A percentile compares a stretch with the other conserved stretches of the same genome.
Conservation (phyloP, 768 basidiomycete species). For the Trametopsis cervina region DNA sequence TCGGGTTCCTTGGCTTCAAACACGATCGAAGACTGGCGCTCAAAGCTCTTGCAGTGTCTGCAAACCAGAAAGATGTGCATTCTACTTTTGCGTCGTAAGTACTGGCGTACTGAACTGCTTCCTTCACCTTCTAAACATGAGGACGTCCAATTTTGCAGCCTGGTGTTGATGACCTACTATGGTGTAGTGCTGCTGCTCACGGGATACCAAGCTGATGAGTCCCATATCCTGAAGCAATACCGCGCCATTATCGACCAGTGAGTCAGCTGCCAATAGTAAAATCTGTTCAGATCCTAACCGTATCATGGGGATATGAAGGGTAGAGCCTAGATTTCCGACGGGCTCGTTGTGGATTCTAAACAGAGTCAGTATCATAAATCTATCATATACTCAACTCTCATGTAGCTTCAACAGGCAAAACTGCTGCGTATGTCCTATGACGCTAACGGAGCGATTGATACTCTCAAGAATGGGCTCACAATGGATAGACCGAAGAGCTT, state of each 20-base stretch:
- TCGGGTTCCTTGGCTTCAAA: conserved; percentile 73
- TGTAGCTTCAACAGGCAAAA: conserved; percentile 71
- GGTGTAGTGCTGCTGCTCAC: conserved; percentile 63
- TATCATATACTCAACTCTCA: no score
- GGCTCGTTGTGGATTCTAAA: conserved; percentile 74
- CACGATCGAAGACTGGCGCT: conserved; percentile 65
- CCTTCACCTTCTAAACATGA: no score
- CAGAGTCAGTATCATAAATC: conserved; percentile 32
- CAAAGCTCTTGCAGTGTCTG: conserved; percentile 61
- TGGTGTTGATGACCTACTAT: conserved; percentile 79
- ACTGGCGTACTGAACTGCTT: background rate
- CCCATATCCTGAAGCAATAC: conserved; percentile 56
- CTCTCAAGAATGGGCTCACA: conserved; percentile 50
- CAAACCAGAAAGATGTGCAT: conserved; percentile 63
- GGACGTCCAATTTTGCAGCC: no score
- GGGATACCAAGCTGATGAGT: conserved; percentile 73
- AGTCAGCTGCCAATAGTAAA: conserved; percentile 16
- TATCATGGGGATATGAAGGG: conserved; percentile 29
- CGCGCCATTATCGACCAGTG: conserved; percentile 57
- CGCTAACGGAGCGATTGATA: conserved; percentile 55
- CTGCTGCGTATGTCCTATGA: conserved; percentile 67
- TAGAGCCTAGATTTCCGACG: conserved; percentile 51
- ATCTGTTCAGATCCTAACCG: background rate
- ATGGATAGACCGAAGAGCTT: conserved; percentile 50
- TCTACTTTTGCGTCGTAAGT: conserved; percentile 68